Conservation (phyloP, 2,329 filamentous ascomycete genomes). For the Beauveria caledonica region DNA sequence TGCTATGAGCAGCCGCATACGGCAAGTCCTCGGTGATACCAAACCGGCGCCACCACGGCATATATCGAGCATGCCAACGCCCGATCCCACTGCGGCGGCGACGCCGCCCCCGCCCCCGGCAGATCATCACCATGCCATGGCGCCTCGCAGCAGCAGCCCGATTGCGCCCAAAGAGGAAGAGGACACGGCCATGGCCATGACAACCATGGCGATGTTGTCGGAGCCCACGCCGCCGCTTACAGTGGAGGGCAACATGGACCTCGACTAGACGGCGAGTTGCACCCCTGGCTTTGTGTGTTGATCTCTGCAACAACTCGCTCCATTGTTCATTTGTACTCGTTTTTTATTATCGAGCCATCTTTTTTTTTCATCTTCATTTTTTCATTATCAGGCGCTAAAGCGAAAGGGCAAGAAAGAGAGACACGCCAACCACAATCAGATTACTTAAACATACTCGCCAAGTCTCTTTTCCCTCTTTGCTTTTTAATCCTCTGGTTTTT, state of each 20-base stretch:
- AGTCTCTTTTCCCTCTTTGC: not conserved
- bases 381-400: too few species aligned
- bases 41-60: not conserved
- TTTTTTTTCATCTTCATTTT: too few species aligned
- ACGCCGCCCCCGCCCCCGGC: not conserved
- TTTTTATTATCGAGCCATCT: too few species aligned
- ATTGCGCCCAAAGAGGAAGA: conserved; percentile 23
- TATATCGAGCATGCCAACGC: conserved; percentile 13
- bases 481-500: not conserved
- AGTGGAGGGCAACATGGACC: conserved; percentile 31
- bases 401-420: too few species aligned
- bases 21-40: conserved; percentile 29
- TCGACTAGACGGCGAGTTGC: conserved; percentile 22
- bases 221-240: conserved; percentile 33
- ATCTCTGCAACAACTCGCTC: too few species aligned
- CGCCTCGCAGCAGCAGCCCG: conserved; percentile 16
- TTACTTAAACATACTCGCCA: too few species aligned
- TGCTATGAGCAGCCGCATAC: conserved; percentile 34
- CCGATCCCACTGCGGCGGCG: conserved; percentile 7
- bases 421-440: too few species aligned
- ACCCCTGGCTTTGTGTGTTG: too few species aligned
- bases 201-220: conserved; percentile 21
- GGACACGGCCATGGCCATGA: conserved; percentile 16
- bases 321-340: too few species aligned
- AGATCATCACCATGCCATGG: not conserved